These are phyloP conservation scores for Stachybotrys elegans DNA, from an alignment of 2,329 filamentous ascomycete genomes.

Conservation along the genomic window DNA sequence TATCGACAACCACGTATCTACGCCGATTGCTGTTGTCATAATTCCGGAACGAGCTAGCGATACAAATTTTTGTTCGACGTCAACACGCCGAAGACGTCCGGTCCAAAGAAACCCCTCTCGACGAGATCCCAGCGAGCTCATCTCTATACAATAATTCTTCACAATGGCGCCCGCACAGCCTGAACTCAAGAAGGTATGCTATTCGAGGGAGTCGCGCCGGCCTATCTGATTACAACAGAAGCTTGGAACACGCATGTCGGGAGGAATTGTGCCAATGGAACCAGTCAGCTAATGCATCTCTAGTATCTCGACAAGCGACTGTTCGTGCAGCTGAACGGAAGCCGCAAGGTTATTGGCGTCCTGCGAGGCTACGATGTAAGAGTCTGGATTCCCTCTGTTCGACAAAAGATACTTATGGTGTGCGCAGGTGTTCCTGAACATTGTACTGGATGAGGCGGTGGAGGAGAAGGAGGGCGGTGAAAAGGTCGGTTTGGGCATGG, in stretches of 20 bases:
- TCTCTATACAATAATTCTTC: slow-evolving; percentile 24
- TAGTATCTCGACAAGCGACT: slow-evolving; percentile 99
- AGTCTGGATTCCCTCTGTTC: too few species aligned
- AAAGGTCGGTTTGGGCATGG: slow-evolving; percentile 87
- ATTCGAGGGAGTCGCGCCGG: not conserved
- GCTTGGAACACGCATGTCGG: too few species aligned
- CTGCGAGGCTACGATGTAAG: slow-evolving; percentile 93
- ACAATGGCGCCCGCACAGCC: slow-evolving; percentile 98
- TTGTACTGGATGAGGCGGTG: slow-evolving; percentile 93
- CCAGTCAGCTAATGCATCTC: too few species aligned
- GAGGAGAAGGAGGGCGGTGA: slow-evolving; percentile 91
- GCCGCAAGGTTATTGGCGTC: slow-evolving; percentile 92
- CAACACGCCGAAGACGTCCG: too few species aligned
- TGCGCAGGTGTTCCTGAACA: slow-evolving; percentile 87
- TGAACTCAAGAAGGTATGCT: slow-evolving; percentile 91
- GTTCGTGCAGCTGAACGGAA: slow-evolving; percentile 96
- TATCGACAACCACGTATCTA: too few species aligned
- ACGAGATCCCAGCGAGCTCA: too few species aligned
- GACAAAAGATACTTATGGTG: slow-evolving; percentile 2
- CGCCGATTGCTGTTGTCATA: too few species aligned
- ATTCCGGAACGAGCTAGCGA: too few species aligned
- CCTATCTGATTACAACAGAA: too few species aligned
- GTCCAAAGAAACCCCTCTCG: too few species aligned
- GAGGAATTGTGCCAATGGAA: too few species aligned
- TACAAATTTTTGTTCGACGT: too few species aligned